A percentile compares a stretch with the other conserved stretches of the same genome.
Conservation (phyloP, 2,329 filamentous ascomycete species). For the Colletotrichum salicis region DNA sequence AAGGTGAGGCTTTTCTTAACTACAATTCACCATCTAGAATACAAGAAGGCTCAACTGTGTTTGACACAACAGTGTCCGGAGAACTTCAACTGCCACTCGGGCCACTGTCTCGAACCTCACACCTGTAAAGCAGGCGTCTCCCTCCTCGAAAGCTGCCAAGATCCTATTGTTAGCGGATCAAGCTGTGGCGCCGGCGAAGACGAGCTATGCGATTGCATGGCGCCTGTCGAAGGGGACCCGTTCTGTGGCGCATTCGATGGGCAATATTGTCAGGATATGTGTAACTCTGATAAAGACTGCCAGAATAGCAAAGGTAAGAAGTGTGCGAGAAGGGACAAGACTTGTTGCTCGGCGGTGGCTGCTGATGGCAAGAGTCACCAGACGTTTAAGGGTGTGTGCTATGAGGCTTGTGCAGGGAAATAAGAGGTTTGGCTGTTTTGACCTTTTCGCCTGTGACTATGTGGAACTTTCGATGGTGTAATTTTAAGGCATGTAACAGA, state of each 20-base stretch:
- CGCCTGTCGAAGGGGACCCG: not conserved
- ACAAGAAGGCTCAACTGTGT: no score
- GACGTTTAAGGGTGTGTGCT: not conserved
- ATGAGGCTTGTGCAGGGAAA: not conserved
- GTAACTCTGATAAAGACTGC: not conserved
- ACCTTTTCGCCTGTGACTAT: no score
- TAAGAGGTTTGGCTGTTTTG: not conserved
- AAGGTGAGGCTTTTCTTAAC: not conserved
- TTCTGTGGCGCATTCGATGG: not conserved
- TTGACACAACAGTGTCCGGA: not conserved
- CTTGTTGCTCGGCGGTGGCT: not conserved
- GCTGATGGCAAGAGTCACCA: not conserved
- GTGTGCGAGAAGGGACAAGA: not conserved
- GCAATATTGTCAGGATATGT: not conserved
- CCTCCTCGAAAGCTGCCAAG: not conserved
- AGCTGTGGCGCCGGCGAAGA: not conserved
- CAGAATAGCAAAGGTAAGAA: not conserved
- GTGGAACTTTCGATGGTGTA: no score
- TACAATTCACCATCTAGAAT: rapidly evolving
- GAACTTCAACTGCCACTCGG: not conserved
- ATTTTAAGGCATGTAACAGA: no score
- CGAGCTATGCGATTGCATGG: not conserved
- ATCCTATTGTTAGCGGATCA: not conserved
- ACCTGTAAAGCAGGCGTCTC: not conserved
- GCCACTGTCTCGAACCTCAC: not conserved